Base-by-base conservation (phyloP, 139 green algal species). In the Limnomonas spitsbergensis region DNA sequence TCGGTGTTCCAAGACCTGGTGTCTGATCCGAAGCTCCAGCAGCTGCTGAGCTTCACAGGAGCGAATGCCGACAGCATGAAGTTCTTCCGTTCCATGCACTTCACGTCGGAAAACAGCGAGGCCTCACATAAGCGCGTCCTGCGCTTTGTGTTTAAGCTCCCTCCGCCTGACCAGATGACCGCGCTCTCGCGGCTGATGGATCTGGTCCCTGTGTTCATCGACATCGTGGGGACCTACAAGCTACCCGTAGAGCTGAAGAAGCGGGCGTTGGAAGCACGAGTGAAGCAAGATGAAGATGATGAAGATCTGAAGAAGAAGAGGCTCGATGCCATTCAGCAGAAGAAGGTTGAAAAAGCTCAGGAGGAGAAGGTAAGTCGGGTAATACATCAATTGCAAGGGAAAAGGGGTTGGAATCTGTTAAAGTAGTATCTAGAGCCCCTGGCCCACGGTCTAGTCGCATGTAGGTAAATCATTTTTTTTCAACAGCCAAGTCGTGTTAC, bases 171-270 rank as follows among this genome's bases (percentile, higher is more conserved):
- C 0, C 26, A 56, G 3, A 88, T 88, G 83, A 52, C 67, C 0
- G 77, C 78, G 4, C 37, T 88, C 31, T n/a, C 52, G 24, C 69
- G 35, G 3, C 81, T 84, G 34, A 68, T 88, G 38, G 70, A 73
- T 31, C 39, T 83, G 37, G 73, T 88, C 38, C 83, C 83, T 4
- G 38, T 82, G 38, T 80, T 88, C 68, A 84, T 88, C 27, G 83
- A 88, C 78, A 24, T 83, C 6, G 73, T 78, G 7, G 73, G 47
- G 14, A 71, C 29, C 34, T 78, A 78, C 73, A 78, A 70, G 52
- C n/a, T 78, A 3, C 47, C 73, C 29, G 47, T 31, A 70, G 73
- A 69, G 3, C 73, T 52, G 3, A 40, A 70, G 73, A 69, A 69
- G 47, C 31, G 40, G 6, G 70, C 40, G 24, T 27, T 77, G 39